These are phyloP conservation scores for Pleurotus platypus DNA, from an alignment of 768 basidiomycete species.

Conservation along the genomic window DNA sequence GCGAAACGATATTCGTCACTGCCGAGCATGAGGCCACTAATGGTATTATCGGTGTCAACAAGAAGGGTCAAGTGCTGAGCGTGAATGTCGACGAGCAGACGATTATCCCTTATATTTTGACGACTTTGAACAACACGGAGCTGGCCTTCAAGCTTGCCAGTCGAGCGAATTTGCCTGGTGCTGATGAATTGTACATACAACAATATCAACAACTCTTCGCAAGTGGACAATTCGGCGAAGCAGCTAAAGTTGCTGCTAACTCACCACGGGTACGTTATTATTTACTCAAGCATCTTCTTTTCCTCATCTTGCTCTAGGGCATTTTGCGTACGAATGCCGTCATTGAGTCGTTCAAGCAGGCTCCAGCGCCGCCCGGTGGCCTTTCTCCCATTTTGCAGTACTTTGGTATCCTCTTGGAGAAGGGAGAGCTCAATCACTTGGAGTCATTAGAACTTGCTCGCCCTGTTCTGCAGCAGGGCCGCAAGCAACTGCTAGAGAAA, in stretches of 20 bases:
- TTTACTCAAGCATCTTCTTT: background rate
- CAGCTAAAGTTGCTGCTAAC: constrained; percentile 96
- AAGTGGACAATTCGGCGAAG: constrained; percentile 85
- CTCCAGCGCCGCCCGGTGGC: constrained; percentile 86
- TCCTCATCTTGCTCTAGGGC: constrained; percentile 46
- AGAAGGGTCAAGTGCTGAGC: constrained; percentile 97
- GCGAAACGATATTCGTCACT: constrained; percentile 98
- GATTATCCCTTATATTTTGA: constrained; percentile 91
- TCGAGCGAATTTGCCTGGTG: constrained; percentile 93
- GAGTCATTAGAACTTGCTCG: constrained; percentile 95
- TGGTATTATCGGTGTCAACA: constrained; percentile 99
- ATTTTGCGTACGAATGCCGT: constrained; percentile 93
- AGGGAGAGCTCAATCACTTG: constrained; percentile 94
- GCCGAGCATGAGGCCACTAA: constrained; percentile 91
- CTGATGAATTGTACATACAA: constrained; percentile 92
- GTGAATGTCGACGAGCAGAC: constrained; percentile 97
- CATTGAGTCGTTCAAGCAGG: constrained; percentile 96
- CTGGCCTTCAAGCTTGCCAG: constrained; percentile 98
- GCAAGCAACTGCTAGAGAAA: constrained; percentile 96
- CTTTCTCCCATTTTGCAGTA: constrained; percentile 96
- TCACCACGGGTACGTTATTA: constrained; percentile 71
- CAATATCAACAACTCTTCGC: constrained; percentile 93
- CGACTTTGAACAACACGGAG: constrained; percentile 93
- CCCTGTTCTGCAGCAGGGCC: constrained; percentile 92
- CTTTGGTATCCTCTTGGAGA: constrained; percentile 97